Conservation (phyloP, 2,329 filamentous ascomycete genomes). For the Fusarium algeriense region DNA sequence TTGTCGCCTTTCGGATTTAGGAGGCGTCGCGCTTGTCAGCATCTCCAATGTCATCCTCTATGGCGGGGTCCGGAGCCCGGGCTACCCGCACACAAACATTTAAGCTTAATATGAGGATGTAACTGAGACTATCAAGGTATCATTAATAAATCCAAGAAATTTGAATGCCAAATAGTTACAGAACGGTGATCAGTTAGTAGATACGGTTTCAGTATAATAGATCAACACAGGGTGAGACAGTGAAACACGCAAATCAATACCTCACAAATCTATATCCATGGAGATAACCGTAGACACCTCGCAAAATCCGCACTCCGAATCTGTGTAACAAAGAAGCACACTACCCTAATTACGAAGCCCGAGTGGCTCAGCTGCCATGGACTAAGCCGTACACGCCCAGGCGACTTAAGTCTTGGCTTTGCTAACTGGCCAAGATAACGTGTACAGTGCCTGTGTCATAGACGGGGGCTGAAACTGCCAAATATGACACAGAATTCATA, state of each 20-base stretch:
- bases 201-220: not conserved
- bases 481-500: conserved; percentile 2
- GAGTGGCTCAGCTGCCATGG: conserved; percentile 37
- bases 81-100: conserved; percentile 5
- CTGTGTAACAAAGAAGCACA: not conserved
- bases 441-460: conserved; percentile 21
- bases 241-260: too few species aligned
- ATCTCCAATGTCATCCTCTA: conserved; percentile 1
- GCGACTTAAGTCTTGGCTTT: conserved; percentile 15
- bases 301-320: not conserved
- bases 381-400: conserved; percentile 21
- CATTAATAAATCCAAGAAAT: too few species aligned
- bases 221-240: not conserved
- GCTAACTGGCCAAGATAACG: conserved; percentile 23
- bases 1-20: conserved; percentile 26
- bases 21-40: conserved; percentile 4
- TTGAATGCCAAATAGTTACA: not conserved
- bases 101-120: conserved; percentile 18
- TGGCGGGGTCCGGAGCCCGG: conserved; percentile 17
- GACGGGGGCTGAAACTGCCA: conserved; percentile 12
- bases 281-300: not conserved
- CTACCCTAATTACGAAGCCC: conserved; percentile 18
- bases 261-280: not conserved
- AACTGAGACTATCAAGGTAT: not conserved
- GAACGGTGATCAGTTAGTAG: accelerated